A percentile compares a stretch with the other conserved stretches of the same genome.
These are phyloP conservation scores for Mucor racemosus DNA, from an alignment of 371 early-diverging fungal species.

Conservation along the genomic window DNA sequence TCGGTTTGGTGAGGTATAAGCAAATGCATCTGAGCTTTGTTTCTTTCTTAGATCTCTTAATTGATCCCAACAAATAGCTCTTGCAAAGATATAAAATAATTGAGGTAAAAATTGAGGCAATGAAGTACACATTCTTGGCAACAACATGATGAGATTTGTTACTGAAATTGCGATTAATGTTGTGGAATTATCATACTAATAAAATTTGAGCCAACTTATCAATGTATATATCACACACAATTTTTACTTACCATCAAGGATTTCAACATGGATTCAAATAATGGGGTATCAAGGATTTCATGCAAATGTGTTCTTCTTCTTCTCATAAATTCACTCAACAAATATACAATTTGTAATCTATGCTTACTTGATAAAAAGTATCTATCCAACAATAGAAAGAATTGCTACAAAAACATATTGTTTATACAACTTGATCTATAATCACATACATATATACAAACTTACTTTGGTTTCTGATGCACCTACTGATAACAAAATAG, in stretches of 20 bases:
- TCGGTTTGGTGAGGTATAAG: constrained; percentile 20
- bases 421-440: neutral
- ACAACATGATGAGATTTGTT: constrained; percentile 67
- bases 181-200: constrained; percentile 67
- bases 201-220: neutral
- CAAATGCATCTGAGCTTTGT: constrained; percentile 29
- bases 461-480: constrained; percentile 51
- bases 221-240: neutral
- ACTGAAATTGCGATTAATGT: constrained; percentile 64
- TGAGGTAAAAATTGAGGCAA: constrained; percentile 61
- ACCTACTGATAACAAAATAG: constrained; percentile 41
- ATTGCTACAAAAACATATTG: constrained; percentile 33
- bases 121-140: constrained; percentile 68
- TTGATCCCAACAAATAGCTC: constrained; percentile 70
- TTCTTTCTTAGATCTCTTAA: constrained; percentile 52
- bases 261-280: constrained; percentile 59
- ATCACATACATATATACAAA: neutral
- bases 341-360: constrained; percentile 59
- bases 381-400: constrained; percentile 56
- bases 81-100: constrained; percentile 62
- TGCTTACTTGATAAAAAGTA: constrained; percentile 61
- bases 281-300: constrained; percentile 63
- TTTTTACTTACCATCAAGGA: constrained; percentile 58
- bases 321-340: constrained; percentile 61
- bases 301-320: constrained; percentile 65